These are phyloP conservation scores for Aspergillus affinis DNA, from an alignment of 495 filamentous ascomycete species.

Conservation along the genomic window DNA sequence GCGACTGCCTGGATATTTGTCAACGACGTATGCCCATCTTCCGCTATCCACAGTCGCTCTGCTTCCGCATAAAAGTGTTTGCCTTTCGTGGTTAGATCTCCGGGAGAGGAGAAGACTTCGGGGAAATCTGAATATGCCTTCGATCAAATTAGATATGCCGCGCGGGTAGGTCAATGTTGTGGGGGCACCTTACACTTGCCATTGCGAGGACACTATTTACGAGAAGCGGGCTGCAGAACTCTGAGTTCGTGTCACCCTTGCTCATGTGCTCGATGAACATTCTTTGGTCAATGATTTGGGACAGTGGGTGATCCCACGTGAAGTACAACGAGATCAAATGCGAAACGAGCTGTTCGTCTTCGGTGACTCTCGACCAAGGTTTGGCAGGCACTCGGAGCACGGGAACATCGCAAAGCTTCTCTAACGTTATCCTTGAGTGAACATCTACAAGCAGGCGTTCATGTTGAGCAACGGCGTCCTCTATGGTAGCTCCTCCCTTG, in stretches of 20 bases:
- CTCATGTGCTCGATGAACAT: constrained; percentile 37
- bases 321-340: constrained; percentile 31
- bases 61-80: constrained; percentile 35
- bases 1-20: constrained; percentile 39
- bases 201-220: constrained; percentile 43
- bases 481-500: constrained; percentile 13
- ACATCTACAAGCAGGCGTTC: constrained; percentile 15
- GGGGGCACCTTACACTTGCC: constrained; percentile 34
- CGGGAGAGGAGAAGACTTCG: constrained; percentile 38
- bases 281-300: constrained; percentile 36
- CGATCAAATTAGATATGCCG: constrained; percentile 7
- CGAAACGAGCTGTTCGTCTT: constrained; percentile 27
- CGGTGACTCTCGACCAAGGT: constrained; percentile 26
- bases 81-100: constrained; percentile 31
- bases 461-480: constrained; percentile 13
- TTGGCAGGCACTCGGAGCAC: constrained; percentile 33
- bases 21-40: constrained; percentile 33
- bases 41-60: constrained; percentile 34
- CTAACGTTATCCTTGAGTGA: constrained; percentile 34
- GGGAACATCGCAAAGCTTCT: constrained; percentile 39
- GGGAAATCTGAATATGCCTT: constrained; percentile 49
- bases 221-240: constrained; percentile 38
- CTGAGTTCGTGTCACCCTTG: constrained; percentile 19
- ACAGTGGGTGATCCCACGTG: constrained; percentile 42
- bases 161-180: not conserved